Evolutionary conservation across 441 rosid species (phyloP).

Genomic region (Croton setiger): DNA sequence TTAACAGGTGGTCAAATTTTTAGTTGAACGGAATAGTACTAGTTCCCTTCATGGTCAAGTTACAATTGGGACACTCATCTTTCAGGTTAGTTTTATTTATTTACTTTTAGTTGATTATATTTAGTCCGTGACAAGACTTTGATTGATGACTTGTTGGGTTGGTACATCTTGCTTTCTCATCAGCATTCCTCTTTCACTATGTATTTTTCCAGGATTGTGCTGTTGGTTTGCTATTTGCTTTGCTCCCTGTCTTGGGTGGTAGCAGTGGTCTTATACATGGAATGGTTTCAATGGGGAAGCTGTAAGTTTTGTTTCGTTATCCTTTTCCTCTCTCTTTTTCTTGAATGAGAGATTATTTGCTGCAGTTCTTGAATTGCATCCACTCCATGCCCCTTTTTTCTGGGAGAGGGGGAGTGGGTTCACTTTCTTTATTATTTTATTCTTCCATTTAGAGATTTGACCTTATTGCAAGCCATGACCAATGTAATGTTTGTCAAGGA

Average conservation of each 20-base stretch:
- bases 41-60: constrained; percentile 94
- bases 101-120: constrained; percentile 9
- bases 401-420: background rate
- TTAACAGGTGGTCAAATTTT: constrained; percentile 87
- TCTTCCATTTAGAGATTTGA: background rate
- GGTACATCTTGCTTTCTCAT: constrained; percentile 20
- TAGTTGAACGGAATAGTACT: constrained; percentile 68
- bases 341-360: background rate
- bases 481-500: constrained; percentile 4
- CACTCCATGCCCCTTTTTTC: background rate
- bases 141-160: constrained; percentile 15
- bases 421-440: background rate
- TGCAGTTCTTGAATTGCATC: background rate
- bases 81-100: constrained; percentile 59
- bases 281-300: constrained; percentile 88
- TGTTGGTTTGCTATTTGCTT: constrained; percentile 87
- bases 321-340: constrained; percentile 2
- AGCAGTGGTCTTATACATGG: constrained; percentile 80
- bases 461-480: background rate
- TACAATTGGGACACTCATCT: constrained; percentile 91
- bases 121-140: constrained; percentile 9
- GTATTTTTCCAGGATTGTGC: constrained; percentile 76
- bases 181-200: constrained; percentile 19
- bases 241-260: constrained; percentile 98
- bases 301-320: constrained; percentile 49